Percentiles rank a stretch among this genome's conserved stretches.
These are phyloP conservation scores for Drechslera avenae DNA, from an alignment of 2,329 filamentous ascomycete species.

Conservation along the genomic window DNA sequence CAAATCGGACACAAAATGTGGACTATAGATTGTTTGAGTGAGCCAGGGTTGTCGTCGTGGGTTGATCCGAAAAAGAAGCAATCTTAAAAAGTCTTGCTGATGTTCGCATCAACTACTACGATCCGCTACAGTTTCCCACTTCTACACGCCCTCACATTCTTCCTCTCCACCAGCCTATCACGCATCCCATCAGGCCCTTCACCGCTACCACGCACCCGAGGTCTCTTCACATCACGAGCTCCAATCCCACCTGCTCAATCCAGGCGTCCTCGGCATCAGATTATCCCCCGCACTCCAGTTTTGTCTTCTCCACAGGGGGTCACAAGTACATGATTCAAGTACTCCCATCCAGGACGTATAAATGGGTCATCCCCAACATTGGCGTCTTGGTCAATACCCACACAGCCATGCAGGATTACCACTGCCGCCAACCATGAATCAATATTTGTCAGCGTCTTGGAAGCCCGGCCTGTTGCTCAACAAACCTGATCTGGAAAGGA, in stretches of 20 bases:
- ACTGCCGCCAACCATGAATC: constrained; percentile 14
- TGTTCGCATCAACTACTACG: too few relatives aligned
- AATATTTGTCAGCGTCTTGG: constrained; percentile 25
- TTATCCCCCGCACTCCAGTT: background rate
- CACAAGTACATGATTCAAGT: background rate
- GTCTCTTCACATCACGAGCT: background rate
- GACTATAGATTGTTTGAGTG: too few relatives aligned
- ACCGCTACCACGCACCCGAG: too few relatives aligned
- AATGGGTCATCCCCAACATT: constrained; percentile 13
- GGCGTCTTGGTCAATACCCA: constrained; percentile 9
- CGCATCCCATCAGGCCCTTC: too few relatives aligned
- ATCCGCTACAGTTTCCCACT: too few relatives aligned
- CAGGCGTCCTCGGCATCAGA: background rate
- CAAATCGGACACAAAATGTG: too few relatives aligned
- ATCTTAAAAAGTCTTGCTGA: too few relatives aligned
- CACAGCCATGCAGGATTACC: constrained; percentile 6
- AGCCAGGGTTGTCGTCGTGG: too few relatives aligned
- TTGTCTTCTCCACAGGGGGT: background rate
- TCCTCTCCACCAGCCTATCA: background rate
- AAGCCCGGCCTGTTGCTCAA: constrained; percentile 54
- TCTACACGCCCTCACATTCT: background rate
- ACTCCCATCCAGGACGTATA: constrained; percentile 7
- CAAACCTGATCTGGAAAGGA: constrained; percentile 65
- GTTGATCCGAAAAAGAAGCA: too few relatives aligned
- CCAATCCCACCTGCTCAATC: background rate